A percentile compares a stretch with the other conserved stretches of the same genome.
These are phyloP conservation scores for Coccomyxa subellipsoidea DNA, from an alignment of 163 green algal species.

Conservation along the genomic window DNA sequence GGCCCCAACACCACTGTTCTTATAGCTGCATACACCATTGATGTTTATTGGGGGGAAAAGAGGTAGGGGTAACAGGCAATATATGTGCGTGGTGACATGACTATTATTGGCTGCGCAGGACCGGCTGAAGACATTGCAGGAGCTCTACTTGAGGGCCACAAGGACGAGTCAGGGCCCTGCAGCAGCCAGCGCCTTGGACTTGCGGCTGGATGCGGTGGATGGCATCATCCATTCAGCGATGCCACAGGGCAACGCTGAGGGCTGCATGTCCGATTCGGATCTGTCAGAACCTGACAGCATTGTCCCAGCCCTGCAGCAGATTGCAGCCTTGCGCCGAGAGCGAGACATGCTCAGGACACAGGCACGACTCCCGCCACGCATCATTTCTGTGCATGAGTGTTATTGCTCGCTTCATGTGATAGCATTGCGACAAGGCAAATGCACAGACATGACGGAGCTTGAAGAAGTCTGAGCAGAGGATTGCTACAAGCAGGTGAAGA, in stretches of 20 bases:
- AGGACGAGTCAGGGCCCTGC: background rate
- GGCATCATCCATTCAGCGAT: background rate
- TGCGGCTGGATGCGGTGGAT: background rate
- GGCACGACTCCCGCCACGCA: background rate
- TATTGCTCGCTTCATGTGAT: no score
- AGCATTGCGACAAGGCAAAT: background rate
- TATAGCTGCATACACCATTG: background rate
- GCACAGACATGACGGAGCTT: background rate
- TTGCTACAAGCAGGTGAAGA: background rate
- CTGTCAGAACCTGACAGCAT: conserved; percentile 8
- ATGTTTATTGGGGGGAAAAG: no score
- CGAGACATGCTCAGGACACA: conserved; percentile 9
- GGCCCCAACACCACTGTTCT: background rate
- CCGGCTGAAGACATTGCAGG: conserved; percentile 18
- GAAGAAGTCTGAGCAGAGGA: no score
- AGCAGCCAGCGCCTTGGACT: background rate
- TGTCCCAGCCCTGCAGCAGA: conserved; percentile 22
- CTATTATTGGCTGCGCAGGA: background rate
- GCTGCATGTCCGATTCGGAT: background rate
- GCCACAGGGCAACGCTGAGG: background rate
- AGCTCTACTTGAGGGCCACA: conserved; percentile 22
- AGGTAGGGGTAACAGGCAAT: no score
- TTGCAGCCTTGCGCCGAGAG: conserved; percentile 13
- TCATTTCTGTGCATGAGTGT: no score
- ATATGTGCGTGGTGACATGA: background rate